Conservation (phyloP, 495 filamentous ascomycete species). For the Entonaema liquescens region DNA sequence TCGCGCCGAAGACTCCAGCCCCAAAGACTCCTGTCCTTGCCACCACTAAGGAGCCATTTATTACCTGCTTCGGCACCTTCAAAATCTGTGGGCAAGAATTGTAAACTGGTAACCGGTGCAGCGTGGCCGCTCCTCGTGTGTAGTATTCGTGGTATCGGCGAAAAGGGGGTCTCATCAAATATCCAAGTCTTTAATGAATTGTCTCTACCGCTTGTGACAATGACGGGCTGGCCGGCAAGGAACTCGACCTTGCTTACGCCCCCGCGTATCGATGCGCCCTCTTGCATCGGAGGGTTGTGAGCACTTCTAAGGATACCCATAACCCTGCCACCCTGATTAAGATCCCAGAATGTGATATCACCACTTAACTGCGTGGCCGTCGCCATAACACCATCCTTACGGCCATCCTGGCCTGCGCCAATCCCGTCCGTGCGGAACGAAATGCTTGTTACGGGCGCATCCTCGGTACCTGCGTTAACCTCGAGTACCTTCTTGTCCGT, state of each 20-base stretch:
- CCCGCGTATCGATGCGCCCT: conserved; percentile 54
- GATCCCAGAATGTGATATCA: conserved; percentile 94
- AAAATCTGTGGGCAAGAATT: conserved; percentile 84
- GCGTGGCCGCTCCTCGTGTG: conserved; percentile 89
- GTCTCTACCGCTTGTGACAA: conserved; percentile 89
- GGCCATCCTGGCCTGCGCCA: conserved; percentile 88
- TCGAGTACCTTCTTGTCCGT: conserved; percentile 73
- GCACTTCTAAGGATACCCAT: conserved; percentile 84
- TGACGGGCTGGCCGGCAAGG: conserved; percentile 85
- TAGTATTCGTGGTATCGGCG: conserved; percentile 80
- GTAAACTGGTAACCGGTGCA: conserved; percentile 77
- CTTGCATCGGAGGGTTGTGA: conserved; percentile 73
- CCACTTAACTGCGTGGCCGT: conserved; percentile 75
- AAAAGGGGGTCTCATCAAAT: conserved; percentile 87
- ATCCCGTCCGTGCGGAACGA: conserved; percentile 91
- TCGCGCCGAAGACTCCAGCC: conserved; percentile 94
- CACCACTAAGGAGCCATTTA: conserved; percentile 94
- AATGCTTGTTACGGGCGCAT: conserved; percentile 75
- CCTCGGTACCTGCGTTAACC: conserved; percentile 66
- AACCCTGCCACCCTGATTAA: conserved; percentile 84
- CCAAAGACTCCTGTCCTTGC: conserved; percentile 89
- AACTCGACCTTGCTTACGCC: conserved; percentile 86
- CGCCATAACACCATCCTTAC: conserved; percentile 83
- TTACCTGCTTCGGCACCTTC: conserved; percentile 87
- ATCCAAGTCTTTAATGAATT: conserved; percentile 96